Percentiles rank a stretch among this genome's conserved stretches.
Evolutionary conservation across 257 asterid genomes (phyloP).

Genomic region (Scutellaria minor): DNA sequence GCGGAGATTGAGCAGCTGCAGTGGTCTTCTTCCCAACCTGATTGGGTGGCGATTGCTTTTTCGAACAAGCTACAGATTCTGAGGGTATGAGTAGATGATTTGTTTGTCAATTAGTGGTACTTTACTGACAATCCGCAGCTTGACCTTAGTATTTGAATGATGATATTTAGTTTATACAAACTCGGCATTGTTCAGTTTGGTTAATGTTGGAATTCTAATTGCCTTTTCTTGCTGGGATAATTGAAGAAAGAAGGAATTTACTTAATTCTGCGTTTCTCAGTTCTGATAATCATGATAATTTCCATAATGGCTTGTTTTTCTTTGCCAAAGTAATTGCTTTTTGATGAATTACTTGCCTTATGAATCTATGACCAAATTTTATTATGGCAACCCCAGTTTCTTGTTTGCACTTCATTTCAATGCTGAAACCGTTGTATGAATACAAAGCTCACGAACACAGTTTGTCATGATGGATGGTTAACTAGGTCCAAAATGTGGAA

Average conservation of each 20-base stretch:
- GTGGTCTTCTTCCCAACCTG: constrained; percentile 98
- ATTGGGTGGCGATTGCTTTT: constrained; percentile 97
- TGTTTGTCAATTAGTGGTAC: constrained; percentile 41
- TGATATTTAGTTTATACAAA: constrained; percentile 29
- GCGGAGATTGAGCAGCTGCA: constrained; percentile 98
- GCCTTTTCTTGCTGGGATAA: constrained; percentile 37
- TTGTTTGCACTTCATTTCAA: constrained; percentile 5
- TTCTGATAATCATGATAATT: constrained; percentile 27
- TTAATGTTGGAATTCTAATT: constrained; percentile 35
- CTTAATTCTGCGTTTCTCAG: constrained; percentile 24
- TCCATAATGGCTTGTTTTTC: constrained; percentile 19
- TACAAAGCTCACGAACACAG: neutral
- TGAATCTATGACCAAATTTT: neutral
- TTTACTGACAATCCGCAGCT: constrained; percentile 42
- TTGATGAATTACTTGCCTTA: constrained; percentile 29
- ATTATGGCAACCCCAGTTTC: neutral
- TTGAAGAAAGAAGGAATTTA: constrained; percentile 35
- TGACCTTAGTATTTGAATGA: constrained; percentile 38
- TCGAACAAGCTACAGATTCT: constrained; percentile 96
- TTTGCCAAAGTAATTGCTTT: constrained; percentile 22
- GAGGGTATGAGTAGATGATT: constrained; percentile 74
- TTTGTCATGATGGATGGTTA: neutral
- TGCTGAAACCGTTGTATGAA: constrained; percentile 12
- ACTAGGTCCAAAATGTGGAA: constrained; percentile 1
- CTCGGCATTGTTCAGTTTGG: constrained; percentile 37